Evolutionary conservation across 192 early-diverging fungal species (phyloP).

Genomic region (Glomus cerebriforme): DNA sequence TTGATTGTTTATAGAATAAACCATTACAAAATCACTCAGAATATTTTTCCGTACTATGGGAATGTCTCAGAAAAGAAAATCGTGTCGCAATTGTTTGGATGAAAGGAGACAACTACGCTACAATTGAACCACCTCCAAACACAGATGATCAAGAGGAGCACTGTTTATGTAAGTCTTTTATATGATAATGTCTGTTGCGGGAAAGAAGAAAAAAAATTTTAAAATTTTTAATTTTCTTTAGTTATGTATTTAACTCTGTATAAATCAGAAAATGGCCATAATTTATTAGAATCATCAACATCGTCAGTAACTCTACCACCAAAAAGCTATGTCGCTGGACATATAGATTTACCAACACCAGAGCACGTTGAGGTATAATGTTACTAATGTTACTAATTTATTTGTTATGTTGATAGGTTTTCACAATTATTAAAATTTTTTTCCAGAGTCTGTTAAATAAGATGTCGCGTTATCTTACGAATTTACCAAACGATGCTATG

Average conservation of each 20-base stretch:
- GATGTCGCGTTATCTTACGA: background rate
- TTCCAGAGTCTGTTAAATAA: background rate
- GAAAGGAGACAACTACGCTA: background rate
- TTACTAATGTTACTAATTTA: background rate
- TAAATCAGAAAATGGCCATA: background rate
- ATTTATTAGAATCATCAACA: background rate
- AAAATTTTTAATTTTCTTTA: background rate
- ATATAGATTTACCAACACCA: slow-evolving; percentile 10
- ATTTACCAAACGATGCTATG: background rate
- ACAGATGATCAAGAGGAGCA: background rate
- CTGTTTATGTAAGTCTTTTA: background rate
- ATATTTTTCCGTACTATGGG: background rate
- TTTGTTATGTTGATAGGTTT: no score
- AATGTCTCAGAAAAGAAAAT: slow-evolving; percentile 9
- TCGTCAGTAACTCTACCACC: background rate
- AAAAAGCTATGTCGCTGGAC: background rate
- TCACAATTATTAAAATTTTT: background rate
- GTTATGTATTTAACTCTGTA: slow-evolving; percentile 4
- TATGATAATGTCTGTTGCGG: background rate
- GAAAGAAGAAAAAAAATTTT: background rate
- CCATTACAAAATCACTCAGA: background rate
- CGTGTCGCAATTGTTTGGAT: slow-evolving; percentile 3
- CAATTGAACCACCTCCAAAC: background rate
- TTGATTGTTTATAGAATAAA: background rate
- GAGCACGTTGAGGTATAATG: slow-evolving; percentile 16